These are phyloP conservation scores for Dendryphion nanum DNA, from an alignment of 2,329 filamentous ascomycete species.

Conservation along the genomic window DNA sequence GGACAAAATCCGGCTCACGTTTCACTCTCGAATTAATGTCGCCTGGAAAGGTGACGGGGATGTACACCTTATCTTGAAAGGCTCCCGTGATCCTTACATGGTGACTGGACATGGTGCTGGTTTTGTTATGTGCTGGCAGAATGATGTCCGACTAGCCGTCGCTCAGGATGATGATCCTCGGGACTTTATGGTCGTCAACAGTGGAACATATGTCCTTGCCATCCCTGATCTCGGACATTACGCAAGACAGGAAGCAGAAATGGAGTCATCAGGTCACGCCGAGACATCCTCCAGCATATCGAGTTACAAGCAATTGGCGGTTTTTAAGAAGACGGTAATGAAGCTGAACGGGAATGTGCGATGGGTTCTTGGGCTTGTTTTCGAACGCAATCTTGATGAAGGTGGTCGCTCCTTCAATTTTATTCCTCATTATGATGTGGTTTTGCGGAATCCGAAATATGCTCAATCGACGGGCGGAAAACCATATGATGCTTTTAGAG, in stretches of 20 bases:
- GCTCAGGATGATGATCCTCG: constrained; percentile 83
- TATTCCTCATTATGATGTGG: constrained; percentile 86
- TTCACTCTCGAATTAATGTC: constrained; percentile 86
- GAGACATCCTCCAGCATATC: constrained; percentile 60
- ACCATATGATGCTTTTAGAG: constrained; percentile 85
- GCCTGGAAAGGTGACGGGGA: constrained; percentile 96
- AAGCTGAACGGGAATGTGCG: constrained; percentile 95
- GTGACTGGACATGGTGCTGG: constrained; percentile 91
- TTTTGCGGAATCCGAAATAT: constrained; percentile 76
- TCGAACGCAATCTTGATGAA: constrained; percentile 76
- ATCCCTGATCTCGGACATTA: constrained; percentile 91
- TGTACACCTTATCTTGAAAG: constrained; percentile 89
- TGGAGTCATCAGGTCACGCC: constrained; percentile 52
- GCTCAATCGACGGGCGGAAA: constrained; percentile 58
- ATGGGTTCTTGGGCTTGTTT: constrained; percentile 87
- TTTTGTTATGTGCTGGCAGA: constrained; percentile 98
- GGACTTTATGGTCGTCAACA: constrained; percentile 93
- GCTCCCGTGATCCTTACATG: constrained; percentile 83
- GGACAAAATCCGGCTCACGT: constrained; percentile 95
- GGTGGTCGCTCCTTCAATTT: constrained; percentile 81
- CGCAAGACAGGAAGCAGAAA: constrained; percentile 63
- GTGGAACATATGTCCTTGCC: constrained; percentile 90
- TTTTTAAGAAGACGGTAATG: constrained; percentile 98
- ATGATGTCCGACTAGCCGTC: constrained; percentile 84
- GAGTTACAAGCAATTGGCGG: constrained; percentile 68